Evolutionary conservation across 768 basidiomycete species (phyloP).

Genomic region (Panellus pusillus): DNA sequence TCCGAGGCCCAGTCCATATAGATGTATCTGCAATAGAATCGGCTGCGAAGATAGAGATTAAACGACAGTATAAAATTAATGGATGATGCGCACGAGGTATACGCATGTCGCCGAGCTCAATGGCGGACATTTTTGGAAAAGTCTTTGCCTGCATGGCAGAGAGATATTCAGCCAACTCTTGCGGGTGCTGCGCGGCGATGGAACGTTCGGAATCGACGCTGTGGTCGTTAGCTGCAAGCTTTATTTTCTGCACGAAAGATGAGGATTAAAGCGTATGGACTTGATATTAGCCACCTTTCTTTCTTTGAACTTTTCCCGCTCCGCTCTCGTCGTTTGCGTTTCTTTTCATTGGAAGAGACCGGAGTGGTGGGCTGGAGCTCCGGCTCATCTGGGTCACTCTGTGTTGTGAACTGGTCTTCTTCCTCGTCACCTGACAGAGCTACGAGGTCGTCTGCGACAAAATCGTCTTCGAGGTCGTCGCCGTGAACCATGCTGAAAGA

Average conservation of each 20-base stretch:
- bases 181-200: no score
- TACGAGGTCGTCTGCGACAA: slow-evolving; percentile 66
- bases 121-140: slow-evolving; percentile 62
- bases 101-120: slow-evolving; percentile 79
- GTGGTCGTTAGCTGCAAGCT: slow-evolving; percentile 49
- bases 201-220: slow-evolving; percentile 29
- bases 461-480: slow-evolving; percentile 86
- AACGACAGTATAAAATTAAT: no score
- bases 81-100: slow-evolving; percentile 66
- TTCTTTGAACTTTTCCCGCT: slow-evolving; percentile 63
- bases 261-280: background rate
- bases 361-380: slow-evolving; percentile 11
- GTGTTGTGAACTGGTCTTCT: slow-evolving; percentile 26
- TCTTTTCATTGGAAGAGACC: slow-evolving; percentile 45
- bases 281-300: slow-evolving; percentile 46
- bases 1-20: slow-evolving; percentile 68
- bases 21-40: slow-evolving; percentile 74
- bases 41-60: slow-evolving; percentile 1
- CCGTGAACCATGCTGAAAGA: slow-evolving; percentile 39
- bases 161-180: slow-evolving; percentile 52
- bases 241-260: slow-evolving; percentile 52
- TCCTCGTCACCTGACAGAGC: slow-evolving; percentile 66
- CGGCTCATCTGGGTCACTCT: slow-evolving; percentile 24
- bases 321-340: slow-evolving; percentile 74
- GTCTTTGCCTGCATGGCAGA: slow-evolving; percentile 66